These are phyloP conservation scores for Myochromella boudieri DNA, from an alignment of 768 basidiomycete genomes.

Conservation along the genomic window DNA sequence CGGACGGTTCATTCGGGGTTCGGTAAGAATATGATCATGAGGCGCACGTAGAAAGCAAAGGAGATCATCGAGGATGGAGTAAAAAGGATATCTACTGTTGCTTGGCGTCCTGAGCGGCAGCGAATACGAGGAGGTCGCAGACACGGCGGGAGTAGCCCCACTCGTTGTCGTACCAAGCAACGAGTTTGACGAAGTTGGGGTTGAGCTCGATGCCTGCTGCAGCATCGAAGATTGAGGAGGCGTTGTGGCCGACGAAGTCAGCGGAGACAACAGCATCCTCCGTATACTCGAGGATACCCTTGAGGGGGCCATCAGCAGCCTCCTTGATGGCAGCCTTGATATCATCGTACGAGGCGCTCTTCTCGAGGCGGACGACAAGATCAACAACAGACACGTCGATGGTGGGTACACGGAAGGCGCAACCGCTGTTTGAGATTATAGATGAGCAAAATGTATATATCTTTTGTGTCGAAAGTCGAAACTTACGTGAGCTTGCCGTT, in stretches of 20 bases:
- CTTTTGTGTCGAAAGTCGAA: background rate
- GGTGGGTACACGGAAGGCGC: slow-evolving; percentile 97
- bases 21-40: background rate
- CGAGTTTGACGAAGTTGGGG: slow-evolving; percentile 92
- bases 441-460: background rate
- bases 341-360: slow-evolving; percentile 79
- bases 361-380: slow-evolving; percentile 91
- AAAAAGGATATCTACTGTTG: slow-evolving; percentile 19
- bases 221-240: slow-evolving; percentile 93
- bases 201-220: slow-evolving; percentile 90
- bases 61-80: too few relatives aligned
- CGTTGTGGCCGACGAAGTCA: slow-evolving; percentile 80
- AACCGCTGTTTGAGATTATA: too few relatives aligned
- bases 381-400: slow-evolving; percentile 98
- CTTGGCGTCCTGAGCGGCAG: slow-evolving; percentile 68
- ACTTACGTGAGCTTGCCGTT: slow-evolving; percentile 97
- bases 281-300: slow-evolving; percentile 86
- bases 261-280: slow-evolving; percentile 93
- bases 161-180: slow-evolving; percentile 95
- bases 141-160: slow-evolving; percentile 95
- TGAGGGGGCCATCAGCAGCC: slow-evolving; percentile 68
- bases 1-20: background rate
- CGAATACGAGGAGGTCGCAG: slow-evolving; percentile 82
- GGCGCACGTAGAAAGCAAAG: background rate
- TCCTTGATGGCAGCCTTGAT: slow-evolving; percentile 87